Percentiles rank a stretch among this genome's conserved stretches.
These are phyloP conservation scores for Sphagnum contortum DNA, from an alignment of 225 moss, liverwort and hornwort species.

Conservation along the genomic window DNA sequence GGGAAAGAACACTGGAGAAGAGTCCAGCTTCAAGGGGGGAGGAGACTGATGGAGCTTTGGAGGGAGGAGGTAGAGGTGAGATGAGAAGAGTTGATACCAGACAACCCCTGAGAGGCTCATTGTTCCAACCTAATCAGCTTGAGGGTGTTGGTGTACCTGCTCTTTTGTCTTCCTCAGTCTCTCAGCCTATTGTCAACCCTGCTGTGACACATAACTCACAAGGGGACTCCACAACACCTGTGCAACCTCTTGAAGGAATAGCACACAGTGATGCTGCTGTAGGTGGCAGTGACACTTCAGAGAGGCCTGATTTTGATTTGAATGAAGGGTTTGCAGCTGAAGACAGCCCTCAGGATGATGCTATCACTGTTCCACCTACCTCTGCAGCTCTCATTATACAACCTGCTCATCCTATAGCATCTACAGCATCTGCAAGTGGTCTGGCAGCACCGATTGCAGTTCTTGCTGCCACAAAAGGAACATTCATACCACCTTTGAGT, in stretches of 20 bases:
- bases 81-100: constrained; percentile 23
- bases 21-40: constrained; percentile 30
- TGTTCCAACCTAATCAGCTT: constrained; percentile 23
- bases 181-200: constrained; percentile 39
- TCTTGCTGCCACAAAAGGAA: constrained; percentile 86
- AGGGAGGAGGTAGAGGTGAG: constrained; percentile 35
- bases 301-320: constrained; percentile 96
- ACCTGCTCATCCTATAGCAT: constrained; percentile 23
- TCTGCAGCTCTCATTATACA: constrained; percentile 32
- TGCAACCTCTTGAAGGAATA: constrained; percentile 58
- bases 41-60: constrained; percentile 21
- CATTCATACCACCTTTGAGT: constrained; percentile 85
- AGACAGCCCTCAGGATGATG: constrained; percentile 64
- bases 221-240: constrained; percentile 42
- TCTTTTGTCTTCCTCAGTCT: neutral
- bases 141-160: constrained; percentile 5
- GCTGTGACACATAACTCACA: constrained; percentile 7
- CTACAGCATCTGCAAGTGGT: constrained; percentile 41
- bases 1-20: constrained; percentile 25
- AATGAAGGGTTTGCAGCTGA: constrained; percentile 90
- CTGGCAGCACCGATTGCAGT: constrained; percentile 84
- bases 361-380: constrained; percentile 37
- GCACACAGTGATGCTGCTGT: constrained; percentile 61
- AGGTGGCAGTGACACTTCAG: constrained; percentile 64
- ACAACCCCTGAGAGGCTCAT: constrained; percentile 16